Evolutionary conservation across 371 early-diverging fungal genomes (phyloP), one percentile per base, ranked within the genome.

Genomic region (Vairimorpha ceranae): DNA sequence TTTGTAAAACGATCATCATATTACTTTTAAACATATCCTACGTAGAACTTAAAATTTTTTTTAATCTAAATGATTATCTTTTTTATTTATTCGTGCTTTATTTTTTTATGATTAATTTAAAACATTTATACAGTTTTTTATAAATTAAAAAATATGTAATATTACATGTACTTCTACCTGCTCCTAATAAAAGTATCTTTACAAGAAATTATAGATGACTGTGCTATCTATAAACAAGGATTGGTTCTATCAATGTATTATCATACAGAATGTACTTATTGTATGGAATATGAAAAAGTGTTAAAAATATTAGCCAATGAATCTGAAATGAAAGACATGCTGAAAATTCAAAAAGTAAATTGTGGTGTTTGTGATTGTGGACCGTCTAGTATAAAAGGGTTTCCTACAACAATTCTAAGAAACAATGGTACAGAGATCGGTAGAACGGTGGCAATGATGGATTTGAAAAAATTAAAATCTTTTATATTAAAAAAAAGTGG

Each of bases 331-430:
- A 7, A 15, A 15, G 32, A 36, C 12, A 45, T 70, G 2, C 43
- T 83, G 14, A 79, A 45, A 10, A 70, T 79, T 17, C 58, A 61
- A 30, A 69, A 75, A 23, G 69, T 82, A 15, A 78, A 82, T 41
- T 82, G 81, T 61, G 70, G 64, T 27, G 45, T 23, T 19, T 84
- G 84, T 67, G 60, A 76, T 17, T 79, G 80, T 46, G 52, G 59
- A 10, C 29, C 14, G 8, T 4, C 35, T 29, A 74, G 73, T 30
- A 69, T 83, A 30, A 75, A 65, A 7, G 45, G 56, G 0, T 79
- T 82, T 29, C 85, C 85, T 15, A 83, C 84, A 1, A 27, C 83
- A 7, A 70, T 76, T 27, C 7, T 85, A 27, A 63, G 51, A 0
- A 67, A 80, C 15, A 75, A 82, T 51, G 67, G 70, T 17, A 64